Conservation (phyloP, 2,329 filamentous ascomycete species). For the Phyllosticta capitalensis region DNA sequence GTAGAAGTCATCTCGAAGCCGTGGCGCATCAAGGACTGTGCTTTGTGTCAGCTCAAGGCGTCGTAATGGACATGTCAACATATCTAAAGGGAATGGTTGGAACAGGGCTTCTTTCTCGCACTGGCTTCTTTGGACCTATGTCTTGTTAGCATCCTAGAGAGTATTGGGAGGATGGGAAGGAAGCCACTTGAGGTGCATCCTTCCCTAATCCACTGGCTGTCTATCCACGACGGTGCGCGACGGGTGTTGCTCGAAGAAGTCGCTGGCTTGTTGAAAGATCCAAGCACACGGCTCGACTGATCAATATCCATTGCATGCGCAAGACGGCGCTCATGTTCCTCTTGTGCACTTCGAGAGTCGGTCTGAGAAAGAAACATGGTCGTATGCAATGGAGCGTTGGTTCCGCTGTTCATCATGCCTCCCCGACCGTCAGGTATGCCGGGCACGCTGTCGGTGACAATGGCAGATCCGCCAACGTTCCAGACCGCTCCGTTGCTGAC, state of each 20-base stretch:
- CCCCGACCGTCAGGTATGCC: slow-evolving; percentile 53
- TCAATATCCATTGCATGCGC: slow-evolving; percentile 77
- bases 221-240: slow-evolving; percentile 26
- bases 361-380: slow-evolving; percentile 45
- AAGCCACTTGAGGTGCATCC: slow-evolving; percentile 19
- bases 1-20: slow-evolving; percentile 90
- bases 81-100: slow-evolving; percentile 71
- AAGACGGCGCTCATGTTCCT: slow-evolving; percentile 63
- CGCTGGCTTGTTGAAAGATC: slow-evolving; percentile 10
- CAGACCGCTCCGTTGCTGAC: slow-evolving; percentile 63
- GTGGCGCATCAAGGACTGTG: slow-evolving; percentile 78
- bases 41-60: slow-evolving; percentile 22
- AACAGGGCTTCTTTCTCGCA: slow-evolving; percentile 35
- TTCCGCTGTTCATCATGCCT: slow-evolving; percentile 56
- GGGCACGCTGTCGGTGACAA: slow-evolving; percentile 41
- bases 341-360: slow-evolving; percentile 50
- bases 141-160: slow-evolving; percentile 12
- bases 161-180: neutral
- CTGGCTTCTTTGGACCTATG: slow-evolving; percentile 19
- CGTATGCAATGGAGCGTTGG: slow-evolving; percentile 57
- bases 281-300: slow-evolving; percentile 55
- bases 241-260: neutral
- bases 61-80: slow-evolving; percentile 20
- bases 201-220: slow-evolving; percentile 32
- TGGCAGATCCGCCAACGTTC: slow-evolving; percentile 63